Conservation (phyloP, 225 moss, liverwort and hornwort species). For the Ulota crispa region DNA sequence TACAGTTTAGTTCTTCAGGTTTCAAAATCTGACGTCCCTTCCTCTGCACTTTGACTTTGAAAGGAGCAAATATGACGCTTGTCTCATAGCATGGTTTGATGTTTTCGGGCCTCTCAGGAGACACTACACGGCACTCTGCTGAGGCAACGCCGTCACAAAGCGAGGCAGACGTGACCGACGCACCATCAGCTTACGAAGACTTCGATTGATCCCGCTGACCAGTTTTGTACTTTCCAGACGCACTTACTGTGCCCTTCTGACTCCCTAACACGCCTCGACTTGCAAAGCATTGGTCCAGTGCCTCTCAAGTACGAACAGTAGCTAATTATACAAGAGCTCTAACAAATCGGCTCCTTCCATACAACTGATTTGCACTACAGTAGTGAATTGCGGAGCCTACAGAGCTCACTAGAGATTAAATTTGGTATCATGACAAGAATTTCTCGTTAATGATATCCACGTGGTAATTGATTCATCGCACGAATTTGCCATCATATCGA, state of each 20-base stretch:
- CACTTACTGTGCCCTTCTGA: conserved; percentile 19
- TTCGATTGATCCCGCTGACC: conserved; percentile 47
- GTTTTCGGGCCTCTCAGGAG: conserved; percentile 38
- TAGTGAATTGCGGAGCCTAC: conserved; percentile 28
- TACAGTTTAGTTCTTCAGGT: background rate
- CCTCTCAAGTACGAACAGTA: background rate
- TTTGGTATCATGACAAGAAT: background rate
- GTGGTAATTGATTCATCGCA: background rate
- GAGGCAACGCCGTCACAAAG: conserved; percentile 64
- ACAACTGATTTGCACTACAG: conserved; percentile 8
- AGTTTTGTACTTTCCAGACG: conserved; percentile 38
- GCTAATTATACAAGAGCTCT: conserved; percentile 22
- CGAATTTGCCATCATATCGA: background rate
- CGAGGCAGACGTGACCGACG: conserved; percentile 76
- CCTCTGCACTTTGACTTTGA: background rate
- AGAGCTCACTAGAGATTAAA: conserved; percentile 8
- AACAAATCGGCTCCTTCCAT: background rate
- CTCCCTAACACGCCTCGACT: background rate
- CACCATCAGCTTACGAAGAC: conserved; percentile 79
- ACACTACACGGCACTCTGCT: conserved; percentile 32
- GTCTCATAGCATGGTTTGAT: conserved; percentile 19
- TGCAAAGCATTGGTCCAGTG: background rate
- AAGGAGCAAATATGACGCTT: background rate
- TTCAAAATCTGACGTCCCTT: background rate
- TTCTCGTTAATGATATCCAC: background rate